Percentiles rank a stretch among this genome's conserved stretches.
phyloP scores from a whole-genome alignment of 257 asterid genomes.

The Salvia splendens region DNA sequence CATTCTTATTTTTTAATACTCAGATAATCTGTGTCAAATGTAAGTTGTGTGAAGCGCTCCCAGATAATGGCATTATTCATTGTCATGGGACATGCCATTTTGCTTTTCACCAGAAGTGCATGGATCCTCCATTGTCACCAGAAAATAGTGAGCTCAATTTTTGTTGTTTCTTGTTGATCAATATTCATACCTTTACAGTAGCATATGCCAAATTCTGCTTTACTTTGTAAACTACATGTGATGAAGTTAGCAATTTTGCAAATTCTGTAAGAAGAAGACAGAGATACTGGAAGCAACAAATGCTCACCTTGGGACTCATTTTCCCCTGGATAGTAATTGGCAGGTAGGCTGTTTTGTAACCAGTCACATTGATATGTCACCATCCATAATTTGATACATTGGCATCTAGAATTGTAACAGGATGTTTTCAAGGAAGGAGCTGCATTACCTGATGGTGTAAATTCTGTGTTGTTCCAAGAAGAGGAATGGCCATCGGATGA shows the following conservation, averaged over 20 bases:
- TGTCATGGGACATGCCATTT: conserved; percentile 96
- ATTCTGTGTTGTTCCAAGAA: conserved; percentile 49
- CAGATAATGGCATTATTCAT: conserved; percentile 84
- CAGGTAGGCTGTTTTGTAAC: conserved; percentile 52
- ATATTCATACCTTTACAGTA: conserved; percentile 23
- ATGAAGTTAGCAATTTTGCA: conserved; percentile 56
- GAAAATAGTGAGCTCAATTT: conserved; percentile 69
- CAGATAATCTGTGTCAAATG: conserved; percentile 97
- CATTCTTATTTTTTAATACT: conserved; percentile 29
- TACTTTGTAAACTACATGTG: conserved; percentile 30
- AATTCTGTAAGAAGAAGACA: conserved; percentile 82
- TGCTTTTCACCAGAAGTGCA: conserved; percentile 92
- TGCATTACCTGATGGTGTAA: conserved; percentile 64
- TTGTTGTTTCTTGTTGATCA: conserved; percentile 25
- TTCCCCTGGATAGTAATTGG: conserved; percentile 77
- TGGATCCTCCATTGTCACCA: conserved; percentile 84
- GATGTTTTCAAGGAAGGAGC: conserved; percentile 95
- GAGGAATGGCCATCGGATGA: conserved; percentile 99
- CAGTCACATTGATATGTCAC: conserved; percentile 12
- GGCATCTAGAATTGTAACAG: conserved; percentile 43
- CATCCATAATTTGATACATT: conserved; percentile 29
- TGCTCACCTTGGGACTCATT: conserved; percentile 95
- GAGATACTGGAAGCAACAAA: conserved; percentile 91
- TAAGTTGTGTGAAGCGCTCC: conserved; percentile 72
- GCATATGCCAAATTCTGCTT: conserved; percentile 9